phyloP scores from a whole-genome alignment of 495 filamentous ascomycete genomes.

The Aspergillus bertholletiae region DNA sequence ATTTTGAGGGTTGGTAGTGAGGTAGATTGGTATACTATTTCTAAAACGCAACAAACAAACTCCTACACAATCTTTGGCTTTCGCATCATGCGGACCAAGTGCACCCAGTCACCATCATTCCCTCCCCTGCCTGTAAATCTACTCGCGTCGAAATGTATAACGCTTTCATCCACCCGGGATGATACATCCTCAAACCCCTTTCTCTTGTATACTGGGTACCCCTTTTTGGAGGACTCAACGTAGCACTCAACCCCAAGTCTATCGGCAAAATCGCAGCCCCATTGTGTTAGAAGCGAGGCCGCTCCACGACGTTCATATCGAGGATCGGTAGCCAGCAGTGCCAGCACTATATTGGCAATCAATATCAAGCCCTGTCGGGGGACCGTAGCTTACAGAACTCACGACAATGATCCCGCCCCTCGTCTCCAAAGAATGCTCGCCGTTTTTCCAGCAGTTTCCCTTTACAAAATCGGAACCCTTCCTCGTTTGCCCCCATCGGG shows the following conservation, averaged over 20 bases:
- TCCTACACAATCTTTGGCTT: too few relatives aligned
- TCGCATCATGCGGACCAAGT: neutral
- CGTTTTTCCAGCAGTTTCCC: neutral
- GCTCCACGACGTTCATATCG: neutral
- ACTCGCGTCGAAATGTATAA: neutral
- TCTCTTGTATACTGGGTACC: neutral
- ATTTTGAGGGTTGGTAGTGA: too few relatives aligned
- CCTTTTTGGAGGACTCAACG: neutral
- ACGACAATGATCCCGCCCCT: neutral
- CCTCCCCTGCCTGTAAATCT: neutral
- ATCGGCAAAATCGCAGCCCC: neutral
- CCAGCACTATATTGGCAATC: neutral
- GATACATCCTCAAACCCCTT: conserved; percentile 2
- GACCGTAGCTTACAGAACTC: neutral
- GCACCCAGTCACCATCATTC: neutral
- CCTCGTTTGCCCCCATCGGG: neutral
- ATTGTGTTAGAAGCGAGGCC: neutral
- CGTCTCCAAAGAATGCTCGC: neutral
- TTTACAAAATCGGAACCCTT: neutral
- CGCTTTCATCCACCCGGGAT: neutral
- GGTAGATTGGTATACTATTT: too few relatives aligned
- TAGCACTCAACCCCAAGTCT: neutral
- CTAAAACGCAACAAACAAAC: too few relatives aligned
- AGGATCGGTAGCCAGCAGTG: neutral
- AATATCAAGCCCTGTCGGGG: neutral